These are phyloP conservation scores for Suillus subluteus DNA, from an alignment of 768 basidiomycete species.

Conservation along the genomic window DNA sequence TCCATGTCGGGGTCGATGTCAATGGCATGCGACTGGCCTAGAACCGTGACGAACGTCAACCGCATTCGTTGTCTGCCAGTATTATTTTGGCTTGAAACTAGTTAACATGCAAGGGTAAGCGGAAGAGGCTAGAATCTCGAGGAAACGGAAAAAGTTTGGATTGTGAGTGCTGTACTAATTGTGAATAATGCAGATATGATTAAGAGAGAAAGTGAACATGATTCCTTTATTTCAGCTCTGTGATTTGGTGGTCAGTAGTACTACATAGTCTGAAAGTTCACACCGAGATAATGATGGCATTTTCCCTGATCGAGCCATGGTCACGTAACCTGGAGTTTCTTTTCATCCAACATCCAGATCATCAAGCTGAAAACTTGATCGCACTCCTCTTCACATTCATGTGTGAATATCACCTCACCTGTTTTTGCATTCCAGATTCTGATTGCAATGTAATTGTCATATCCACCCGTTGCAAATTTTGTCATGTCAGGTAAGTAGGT, in stretches of 20 bases:
- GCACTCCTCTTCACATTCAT: not conserved
- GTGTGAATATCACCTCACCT: not conserved
- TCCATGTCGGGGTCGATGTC: constrained; percentile 93
- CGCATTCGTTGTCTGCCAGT: constrained; percentile 43
- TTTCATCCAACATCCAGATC: not conserved
- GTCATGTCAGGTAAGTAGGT: not conserved
- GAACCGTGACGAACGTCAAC: constrained; percentile 71
- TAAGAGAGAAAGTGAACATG: not conserved
- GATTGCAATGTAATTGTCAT: not conserved
- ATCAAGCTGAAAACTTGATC: not conserved
- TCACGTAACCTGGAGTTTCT: not conserved
- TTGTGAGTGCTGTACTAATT: not conserved
- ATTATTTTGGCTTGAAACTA: not conserved
- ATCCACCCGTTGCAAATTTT: not conserved
- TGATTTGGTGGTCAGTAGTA: too few relatives aligned
- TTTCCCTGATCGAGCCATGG: not conserved
- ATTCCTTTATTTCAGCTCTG: too few relatives aligned
- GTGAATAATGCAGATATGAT: not conserved
- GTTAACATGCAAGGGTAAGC: not conserved
- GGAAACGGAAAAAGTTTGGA: not conserved
- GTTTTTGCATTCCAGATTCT: not conserved
- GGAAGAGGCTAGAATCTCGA: not conserved
- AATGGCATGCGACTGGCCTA: constrained; percentile 63
- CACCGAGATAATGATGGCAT: too few relatives aligned
- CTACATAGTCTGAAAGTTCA: too few relatives aligned